A percentile compares a stretch with the other conserved stretches of the same genome.
phyloP scores from a whole-genome alignment of 2,329 filamentous ascomycete species.

The Diaporthe vaccinii region DNA sequence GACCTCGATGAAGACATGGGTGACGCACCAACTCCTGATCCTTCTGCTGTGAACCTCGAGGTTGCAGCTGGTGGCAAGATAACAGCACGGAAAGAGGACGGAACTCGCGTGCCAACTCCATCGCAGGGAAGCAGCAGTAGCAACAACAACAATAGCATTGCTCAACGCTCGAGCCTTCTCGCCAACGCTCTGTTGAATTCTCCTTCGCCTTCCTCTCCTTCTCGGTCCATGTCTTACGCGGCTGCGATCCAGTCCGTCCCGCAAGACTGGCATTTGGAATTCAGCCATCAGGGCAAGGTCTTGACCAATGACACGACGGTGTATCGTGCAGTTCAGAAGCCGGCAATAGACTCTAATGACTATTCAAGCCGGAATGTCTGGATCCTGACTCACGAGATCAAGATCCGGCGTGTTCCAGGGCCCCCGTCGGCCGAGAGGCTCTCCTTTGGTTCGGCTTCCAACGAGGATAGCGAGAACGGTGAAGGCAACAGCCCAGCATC shows the following conservation, averaged over 20 bases:
- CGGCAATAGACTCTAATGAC: conserved; percentile 67
- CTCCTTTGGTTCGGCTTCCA: conserved; percentile 69
- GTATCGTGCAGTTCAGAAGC: conserved; percentile 90
- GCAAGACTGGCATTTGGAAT: conserved; percentile 98
- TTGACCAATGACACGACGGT: conserved; percentile 95
- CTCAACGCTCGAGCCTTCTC: conserved; percentile 57
- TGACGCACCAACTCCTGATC: conserved; percentile 78
- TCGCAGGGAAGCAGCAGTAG: conserved; percentile 63
- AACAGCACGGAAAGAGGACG: conserved; percentile 92
- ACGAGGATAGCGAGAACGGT: conserved; percentile 63
- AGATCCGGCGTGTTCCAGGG: conserved; percentile 88
- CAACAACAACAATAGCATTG: conserved; percentile 52
- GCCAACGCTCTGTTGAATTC: conserved; percentile 57
- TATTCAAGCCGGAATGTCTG: conserved; percentile 83
- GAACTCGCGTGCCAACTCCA: conserved; percentile 87
- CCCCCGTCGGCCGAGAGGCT: conserved; percentile 82
- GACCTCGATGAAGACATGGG: conserved; percentile 89
- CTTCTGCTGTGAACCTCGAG: conserved; percentile 92
- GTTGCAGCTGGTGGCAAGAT: conserved; percentile 88
- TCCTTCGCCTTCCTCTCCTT: conserved; percentile 65
- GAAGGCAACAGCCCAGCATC: conserved; percentile 79
- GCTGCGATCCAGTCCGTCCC: conserved; percentile 84
- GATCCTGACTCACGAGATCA: conserved; percentile 91
- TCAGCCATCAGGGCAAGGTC: conserved; percentile 85
- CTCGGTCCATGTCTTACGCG: conserved; percentile 83